These are phyloP conservation scores for Penicillium egyptiacum DNA, from an alignment of 495 filamentous ascomycete genomes.

Conservation along the genomic window DNA sequence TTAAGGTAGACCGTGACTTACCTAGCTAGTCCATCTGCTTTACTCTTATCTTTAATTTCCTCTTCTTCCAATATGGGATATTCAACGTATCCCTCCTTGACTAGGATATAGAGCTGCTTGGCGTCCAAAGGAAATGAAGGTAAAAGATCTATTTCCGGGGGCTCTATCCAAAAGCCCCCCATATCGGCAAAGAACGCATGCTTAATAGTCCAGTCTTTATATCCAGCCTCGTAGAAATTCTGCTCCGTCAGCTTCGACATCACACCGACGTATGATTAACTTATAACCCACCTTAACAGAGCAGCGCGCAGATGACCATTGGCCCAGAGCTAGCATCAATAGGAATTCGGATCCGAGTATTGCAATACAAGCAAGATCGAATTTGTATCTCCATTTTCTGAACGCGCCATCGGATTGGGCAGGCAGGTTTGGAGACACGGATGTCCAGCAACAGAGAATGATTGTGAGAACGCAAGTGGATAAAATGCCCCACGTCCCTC, in stretches of 20 bases:
- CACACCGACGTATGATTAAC: not conserved
- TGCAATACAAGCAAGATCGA: constrained; percentile 26
- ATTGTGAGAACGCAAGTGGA: constrained; percentile 36
- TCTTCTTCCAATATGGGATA: constrained; percentile 29
- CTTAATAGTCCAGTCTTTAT: constrained; percentile 32
- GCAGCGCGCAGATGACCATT: constrained; percentile 34
- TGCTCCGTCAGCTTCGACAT: not conserved
- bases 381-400: constrained; percentile 21
- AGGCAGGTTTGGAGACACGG: constrained; percentile 32
- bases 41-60: constrained; percentile 42
- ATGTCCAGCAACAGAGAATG: constrained; percentile 32
- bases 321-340: constrained; percentile 30
- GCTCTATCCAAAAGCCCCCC: constrained; percentile 39
- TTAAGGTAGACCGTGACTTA: not conserved
- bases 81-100: constrained; percentile 11
- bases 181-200: constrained; percentile 44
- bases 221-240: constrained; percentile 20
- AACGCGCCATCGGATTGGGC: constrained; percentile 11
- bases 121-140: constrained; percentile 15
- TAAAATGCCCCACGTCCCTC: constrained; percentile 34
- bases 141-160: constrained; percentile 5
- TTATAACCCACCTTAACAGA: constrained; percentile 24
- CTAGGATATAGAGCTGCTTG: constrained; percentile 8
- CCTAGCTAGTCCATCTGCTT: constrained; percentile 36
- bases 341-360: constrained; percentile 40